Evolutionary conservation across 495 filamentous ascomycete species (phyloP).

Genomic region (Tuber brumale): DNA sequence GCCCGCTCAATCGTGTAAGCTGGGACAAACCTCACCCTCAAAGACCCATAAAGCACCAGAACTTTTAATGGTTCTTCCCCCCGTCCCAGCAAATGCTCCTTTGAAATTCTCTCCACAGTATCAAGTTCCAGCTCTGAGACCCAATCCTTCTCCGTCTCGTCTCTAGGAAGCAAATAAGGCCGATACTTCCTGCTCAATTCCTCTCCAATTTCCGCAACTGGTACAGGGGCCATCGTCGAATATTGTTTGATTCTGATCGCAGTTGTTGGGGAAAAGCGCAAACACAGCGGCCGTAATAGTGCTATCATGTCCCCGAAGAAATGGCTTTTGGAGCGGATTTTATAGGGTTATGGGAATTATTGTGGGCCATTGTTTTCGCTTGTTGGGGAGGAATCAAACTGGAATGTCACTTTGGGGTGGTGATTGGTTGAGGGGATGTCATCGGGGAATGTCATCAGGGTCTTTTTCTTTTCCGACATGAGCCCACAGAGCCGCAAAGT

Average conservation of each 20-base stretch:
- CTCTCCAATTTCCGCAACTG: conserved; percentile 5
- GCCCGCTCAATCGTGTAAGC: neutral
- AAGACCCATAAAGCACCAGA: conserved; percentile 59
- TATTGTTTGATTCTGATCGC: neutral
- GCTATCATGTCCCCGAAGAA: neutral
- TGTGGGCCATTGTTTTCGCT: neutral
- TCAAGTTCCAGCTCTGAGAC: conserved; percentile 53
- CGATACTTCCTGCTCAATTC: conserved; percentile 47
- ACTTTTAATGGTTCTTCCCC: conserved; percentile 51
- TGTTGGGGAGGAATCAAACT: neutral
- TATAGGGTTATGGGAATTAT: no score
- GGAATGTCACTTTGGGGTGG: neutral
- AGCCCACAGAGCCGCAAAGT: no score
- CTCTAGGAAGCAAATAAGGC: conserved; percentile 51
- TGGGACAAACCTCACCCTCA: conserved; percentile 46
- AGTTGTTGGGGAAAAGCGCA: neutral
- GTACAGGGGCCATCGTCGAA: conserved; percentile 7
- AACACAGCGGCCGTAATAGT: neutral
- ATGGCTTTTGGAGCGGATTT: neutral
- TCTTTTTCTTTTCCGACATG: neutral
- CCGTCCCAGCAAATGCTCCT: conserved; percentile 43
- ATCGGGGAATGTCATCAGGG: neutral
- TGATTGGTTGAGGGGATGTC: conserved; percentile 12
- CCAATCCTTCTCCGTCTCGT: conserved; percentile 49
- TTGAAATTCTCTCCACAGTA: conserved; percentile 52